Percentiles rank a stretch among this genome's conserved stretches.
Evolutionary conservation across 140 eudicot species (phyloP).

Genomic region (Anethum foeniculum): DNA sequence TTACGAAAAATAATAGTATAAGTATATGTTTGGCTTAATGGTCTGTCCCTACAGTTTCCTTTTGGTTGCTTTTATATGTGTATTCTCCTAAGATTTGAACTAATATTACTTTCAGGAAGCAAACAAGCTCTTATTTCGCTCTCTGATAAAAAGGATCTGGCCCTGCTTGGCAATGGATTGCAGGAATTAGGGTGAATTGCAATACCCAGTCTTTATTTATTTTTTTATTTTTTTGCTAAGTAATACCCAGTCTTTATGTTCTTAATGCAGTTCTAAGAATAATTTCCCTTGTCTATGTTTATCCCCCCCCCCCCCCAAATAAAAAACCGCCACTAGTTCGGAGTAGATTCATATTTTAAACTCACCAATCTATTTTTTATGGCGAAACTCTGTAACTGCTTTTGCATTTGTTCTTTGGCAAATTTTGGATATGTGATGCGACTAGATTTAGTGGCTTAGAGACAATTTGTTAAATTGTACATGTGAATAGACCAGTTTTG

Average conservation of each 20-base stretch:
- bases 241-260: neutral
- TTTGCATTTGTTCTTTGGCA: neutral
- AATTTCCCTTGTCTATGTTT: neutral
- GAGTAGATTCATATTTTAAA: neutral
- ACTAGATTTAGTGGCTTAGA: neutral
- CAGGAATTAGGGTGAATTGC: conserved; percentile 72
- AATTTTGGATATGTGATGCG: neutral
- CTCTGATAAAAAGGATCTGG: conserved; percentile 78
- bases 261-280: too few relatives aligned
- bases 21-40: neutral
- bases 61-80: neutral
- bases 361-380: neutral
- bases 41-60: neutral
- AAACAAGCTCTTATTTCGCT: conserved; percentile 78
- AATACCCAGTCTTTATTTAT: neutral
- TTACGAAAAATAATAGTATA: neutral
- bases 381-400: neutral
- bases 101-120: conserved; percentile 36
- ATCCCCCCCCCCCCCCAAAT: neutral
- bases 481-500: too few relatives aligned
- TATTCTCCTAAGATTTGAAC: neutral
- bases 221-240: too few relatives aligned
- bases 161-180: conserved; percentile 70
- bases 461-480: neutral
- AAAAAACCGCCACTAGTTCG: neutral